These are phyloP conservation scores for Acarospora socialis DNA, from an alignment of 2,329 filamentous ascomycete species.

Conservation along the genomic window DNA sequence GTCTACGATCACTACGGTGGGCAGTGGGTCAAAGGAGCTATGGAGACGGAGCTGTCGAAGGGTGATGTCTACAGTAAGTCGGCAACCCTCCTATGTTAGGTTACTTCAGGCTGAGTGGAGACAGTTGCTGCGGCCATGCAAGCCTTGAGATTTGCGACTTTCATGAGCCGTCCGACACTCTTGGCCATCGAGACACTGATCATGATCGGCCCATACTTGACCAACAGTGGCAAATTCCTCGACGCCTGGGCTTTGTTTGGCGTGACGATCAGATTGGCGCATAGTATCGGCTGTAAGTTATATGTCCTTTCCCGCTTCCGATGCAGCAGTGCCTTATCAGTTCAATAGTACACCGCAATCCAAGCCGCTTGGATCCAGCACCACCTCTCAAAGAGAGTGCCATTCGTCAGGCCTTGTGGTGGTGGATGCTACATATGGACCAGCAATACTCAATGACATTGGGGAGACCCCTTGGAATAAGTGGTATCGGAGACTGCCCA, in stretches of 20 bases:
- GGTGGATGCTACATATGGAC: conserved; percentile 40
- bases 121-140: conserved; percentile 37
- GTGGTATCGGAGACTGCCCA: conserved; percentile 34
- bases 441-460: conserved; percentile 37
- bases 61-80: conserved; percentile 33
- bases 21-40: conserved; percentile 24
- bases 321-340: background rate
- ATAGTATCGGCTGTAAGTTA: conserved; percentile 29
- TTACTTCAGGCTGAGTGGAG: conserved; percentile 11
- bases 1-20: conserved; percentile 28
- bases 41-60: conserved; percentile 23
- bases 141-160: conserved; percentile 33
- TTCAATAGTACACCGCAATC: conserved; percentile 30
- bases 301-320: background rate
- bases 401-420: conserved; percentile 33
- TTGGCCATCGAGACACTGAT: conserved; percentile 32
- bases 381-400: conserved; percentile 28
- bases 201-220: conserved; percentile 35
- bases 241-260: conserved; percentile 38
- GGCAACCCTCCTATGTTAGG: background rate
- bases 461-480: conserved; percentile 35
- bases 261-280: conserved; percentile 33
- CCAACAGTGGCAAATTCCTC: conserved; percentile 34
- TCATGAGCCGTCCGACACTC: conserved; percentile 34
- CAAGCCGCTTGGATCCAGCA: conserved; percentile 29